phyloP scores from a whole-genome alignment of 441 rosid species.

The Hura crepitans region DNA sequence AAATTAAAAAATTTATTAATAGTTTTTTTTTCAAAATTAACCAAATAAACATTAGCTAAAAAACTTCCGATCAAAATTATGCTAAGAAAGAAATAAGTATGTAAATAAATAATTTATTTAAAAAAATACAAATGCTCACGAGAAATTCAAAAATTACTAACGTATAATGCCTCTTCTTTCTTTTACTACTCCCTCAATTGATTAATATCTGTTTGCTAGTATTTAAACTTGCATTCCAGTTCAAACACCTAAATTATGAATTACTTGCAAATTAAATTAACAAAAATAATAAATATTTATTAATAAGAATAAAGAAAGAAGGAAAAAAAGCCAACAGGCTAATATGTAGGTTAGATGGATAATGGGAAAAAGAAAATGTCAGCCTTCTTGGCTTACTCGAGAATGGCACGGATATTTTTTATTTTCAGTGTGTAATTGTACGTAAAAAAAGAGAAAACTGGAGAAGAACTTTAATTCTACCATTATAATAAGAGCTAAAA shows the following conservation, averaged over 20 bases:
- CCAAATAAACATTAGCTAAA: too few species aligned
- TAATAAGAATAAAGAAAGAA: background rate
- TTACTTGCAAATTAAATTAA: background rate
- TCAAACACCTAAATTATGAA: background rate
- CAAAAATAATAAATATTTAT: background rate
- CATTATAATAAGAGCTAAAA: too few species aligned
- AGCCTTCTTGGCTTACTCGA: constrained; percentile 67
- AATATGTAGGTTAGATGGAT: constrained; percentile 45
- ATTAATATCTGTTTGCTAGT: constrained; percentile 40
- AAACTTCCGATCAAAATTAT: too few species aligned
- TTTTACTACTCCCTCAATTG: constrained; percentile 56
- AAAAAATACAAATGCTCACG: constrained; percentile 54
- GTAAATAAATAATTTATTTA: too few species aligned
- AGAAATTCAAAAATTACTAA: constrained; percentile 63
- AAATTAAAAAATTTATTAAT: too few species aligned
- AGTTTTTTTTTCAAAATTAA: too few species aligned
- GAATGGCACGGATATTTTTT: constrained; percentile 77
- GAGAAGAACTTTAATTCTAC: too few species aligned
- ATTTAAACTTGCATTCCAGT: constrained; percentile 56
- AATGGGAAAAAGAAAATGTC: constrained; percentile 41
- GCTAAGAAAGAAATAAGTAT: too few species aligned
- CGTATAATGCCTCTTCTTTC: constrained; percentile 64
- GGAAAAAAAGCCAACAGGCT: constrained; percentile 40
- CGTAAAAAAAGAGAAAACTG: too few species aligned
- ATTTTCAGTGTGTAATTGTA: too few species aligned